Percentiles rank a stretch among this genome's conserved stretches.
phyloP scores from a whole-genome alignment of 2,329 filamentous ascomycete genomes.

The Daldinia sp. region DNA sequence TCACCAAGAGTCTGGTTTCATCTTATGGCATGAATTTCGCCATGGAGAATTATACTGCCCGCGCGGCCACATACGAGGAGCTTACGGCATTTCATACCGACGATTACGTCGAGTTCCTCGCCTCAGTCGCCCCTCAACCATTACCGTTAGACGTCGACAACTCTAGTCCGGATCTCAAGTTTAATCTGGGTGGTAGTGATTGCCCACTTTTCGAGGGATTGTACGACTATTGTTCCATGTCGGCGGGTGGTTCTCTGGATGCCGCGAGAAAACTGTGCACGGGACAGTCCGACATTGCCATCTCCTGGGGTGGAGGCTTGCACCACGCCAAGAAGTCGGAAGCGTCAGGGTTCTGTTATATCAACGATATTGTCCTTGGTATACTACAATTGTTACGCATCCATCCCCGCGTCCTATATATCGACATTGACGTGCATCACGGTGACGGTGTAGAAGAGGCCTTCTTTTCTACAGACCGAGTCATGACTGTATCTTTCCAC shows the following conservation, averaged over 20 bases:
- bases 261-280: constrained; percentile 90
- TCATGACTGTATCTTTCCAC: constrained; percentile 95
- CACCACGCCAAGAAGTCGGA: constrained; percentile 97
- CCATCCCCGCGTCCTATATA: constrained; percentile 93
- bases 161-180: constrained; percentile 73
- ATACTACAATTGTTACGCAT: constrained; percentile 86
- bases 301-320: constrained; percentile 96
- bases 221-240: constrained; percentile 94
- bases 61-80: constrained; percentile 88
- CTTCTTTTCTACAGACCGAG: constrained; percentile 91
- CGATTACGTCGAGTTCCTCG: constrained; percentile 92
- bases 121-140: constrained; percentile 74
- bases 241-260: constrained; percentile 89
- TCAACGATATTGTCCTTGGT: constrained; percentile 97
- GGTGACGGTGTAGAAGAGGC: constrained; percentile 94
- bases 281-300: constrained; percentile 91
- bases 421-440: constrained; percentile 95
- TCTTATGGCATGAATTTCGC: constrained; percentile 96
- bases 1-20: constrained; percentile 94
- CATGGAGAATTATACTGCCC: constrained; percentile 93
- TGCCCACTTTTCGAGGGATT: constrained; percentile 97
- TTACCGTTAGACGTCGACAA: constrained; percentile 74
- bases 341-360: constrained; percentile 97
- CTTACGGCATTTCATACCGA: constrained; percentile 86
- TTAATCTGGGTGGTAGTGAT: constrained; percentile 90